Evolutionary conservation across 306 rosid genomes (phyloP).

Genomic region (Prunus mira): DNA sequence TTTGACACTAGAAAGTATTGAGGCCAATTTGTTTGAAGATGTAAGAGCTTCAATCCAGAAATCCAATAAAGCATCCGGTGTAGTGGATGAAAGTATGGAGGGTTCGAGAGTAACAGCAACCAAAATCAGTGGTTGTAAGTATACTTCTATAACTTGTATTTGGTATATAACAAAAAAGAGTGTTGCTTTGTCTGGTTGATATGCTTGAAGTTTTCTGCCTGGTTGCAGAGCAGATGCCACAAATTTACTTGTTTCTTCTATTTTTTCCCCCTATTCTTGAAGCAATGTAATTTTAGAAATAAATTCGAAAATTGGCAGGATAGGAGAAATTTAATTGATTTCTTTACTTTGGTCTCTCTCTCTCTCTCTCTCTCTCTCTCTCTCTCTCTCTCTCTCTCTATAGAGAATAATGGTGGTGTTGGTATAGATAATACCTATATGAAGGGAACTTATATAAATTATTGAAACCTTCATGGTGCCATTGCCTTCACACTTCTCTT

Average conservation of each 20-base stretch:
- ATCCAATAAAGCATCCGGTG: constrained; percentile 40
- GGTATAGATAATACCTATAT: not conserved
- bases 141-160: constrained; percentile 4
- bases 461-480: not conserved
- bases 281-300: not conserved
- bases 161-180: not conserved
- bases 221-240: not conserved
- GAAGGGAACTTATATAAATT: not conserved
- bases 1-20: constrained; percentile 58
- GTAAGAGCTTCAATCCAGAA: constrained; percentile 95
- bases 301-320: not conserved
- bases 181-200: not conserved
- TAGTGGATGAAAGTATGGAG: constrained; percentile 30
- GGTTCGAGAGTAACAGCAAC: constrained; percentile 19
- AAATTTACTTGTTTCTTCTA: not conserved
- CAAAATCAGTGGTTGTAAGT: constrained; percentile 42
- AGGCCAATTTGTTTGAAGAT: constrained; percentile 72
- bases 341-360: not conserved
- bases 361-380: not conserved
- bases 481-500: not conserved
- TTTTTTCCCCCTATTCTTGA: not conserved
- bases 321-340: not conserved
- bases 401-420: not conserved
- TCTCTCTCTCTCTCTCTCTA: not conserved
- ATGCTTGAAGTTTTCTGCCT: not conserved